Conservation (phyloP, 1,284 basidiomycete genomes). For the Omphalotus olearius region DNA sequence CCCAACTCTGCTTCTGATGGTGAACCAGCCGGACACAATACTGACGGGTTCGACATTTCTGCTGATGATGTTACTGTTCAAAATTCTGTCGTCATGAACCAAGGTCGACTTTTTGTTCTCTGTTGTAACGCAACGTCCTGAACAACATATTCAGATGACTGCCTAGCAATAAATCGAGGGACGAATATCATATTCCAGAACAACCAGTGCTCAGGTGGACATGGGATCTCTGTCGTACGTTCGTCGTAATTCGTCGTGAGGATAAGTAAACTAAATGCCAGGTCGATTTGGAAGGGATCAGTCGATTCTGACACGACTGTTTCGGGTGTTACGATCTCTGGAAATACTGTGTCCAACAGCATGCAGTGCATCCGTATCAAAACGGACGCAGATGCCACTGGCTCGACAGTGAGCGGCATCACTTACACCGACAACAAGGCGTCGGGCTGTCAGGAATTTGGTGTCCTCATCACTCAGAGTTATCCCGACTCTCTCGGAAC, state of each 20-base stretch:
- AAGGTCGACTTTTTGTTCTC: not conserved
- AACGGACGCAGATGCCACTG: conserved; percentile 32
- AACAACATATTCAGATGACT: conserved; percentile 44
- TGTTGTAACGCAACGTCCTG: not conserved
- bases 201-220: conserved; percentile 52
- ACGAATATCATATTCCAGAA: conserved; percentile 49
- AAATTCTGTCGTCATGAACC: not conserved
- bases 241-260: not conserved
- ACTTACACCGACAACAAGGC: conserved; percentile 44
- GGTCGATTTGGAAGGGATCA: conserved; percentile 37
- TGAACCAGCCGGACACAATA: conserved; percentile 7
- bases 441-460: conserved; percentile 34
- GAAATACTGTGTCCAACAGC: conserved; percentile 46
- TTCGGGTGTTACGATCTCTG: conserved; percentile 39
- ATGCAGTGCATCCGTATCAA: conserved; percentile 46
- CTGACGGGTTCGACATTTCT: conserved; percentile 10
- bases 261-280: too few relatives aligned
- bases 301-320: conserved; percentile 43
- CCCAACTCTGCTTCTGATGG: conserved; percentile 5
- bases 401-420: conserved; percentile 31
- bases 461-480: conserved; percentile 43
- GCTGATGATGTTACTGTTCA: conserved; percentile 7
- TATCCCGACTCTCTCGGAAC: conserved; percentile 40
- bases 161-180: conserved; percentile 57
- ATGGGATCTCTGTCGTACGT: conserved; percentile 54